Conservation (phyloP, 2,329 filamentous ascomycete species). For the Stromatinia cepivora region DNA sequence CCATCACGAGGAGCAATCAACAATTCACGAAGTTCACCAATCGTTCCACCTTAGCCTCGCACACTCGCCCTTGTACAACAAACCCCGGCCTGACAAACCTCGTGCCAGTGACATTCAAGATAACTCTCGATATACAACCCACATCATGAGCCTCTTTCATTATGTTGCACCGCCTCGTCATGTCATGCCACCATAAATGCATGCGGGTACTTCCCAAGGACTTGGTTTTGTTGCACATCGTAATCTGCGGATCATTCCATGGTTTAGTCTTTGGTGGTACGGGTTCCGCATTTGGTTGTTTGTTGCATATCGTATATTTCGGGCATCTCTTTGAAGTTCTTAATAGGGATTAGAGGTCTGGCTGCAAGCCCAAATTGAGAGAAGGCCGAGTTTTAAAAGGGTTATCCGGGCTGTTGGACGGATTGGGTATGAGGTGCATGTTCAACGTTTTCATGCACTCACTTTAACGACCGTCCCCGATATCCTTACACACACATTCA, state of each 20-base stretch:
- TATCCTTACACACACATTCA: not conserved
- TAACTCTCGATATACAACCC: not conserved
- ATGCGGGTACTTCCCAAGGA: not conserved
- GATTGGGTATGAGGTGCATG: not conserved
- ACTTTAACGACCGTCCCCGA: no score
- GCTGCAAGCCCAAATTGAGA: not conserved
- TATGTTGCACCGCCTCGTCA: not conserved
- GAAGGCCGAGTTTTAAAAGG: not conserved
- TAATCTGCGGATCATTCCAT: constrained; percentile 19
- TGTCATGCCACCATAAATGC: not conserved
- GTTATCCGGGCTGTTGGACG: not conserved
- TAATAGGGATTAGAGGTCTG: not conserved
- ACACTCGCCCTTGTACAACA: not conserved
- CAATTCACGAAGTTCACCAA: not conserved
- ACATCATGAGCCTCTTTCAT: not conserved
- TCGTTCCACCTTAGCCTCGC: not conserved
- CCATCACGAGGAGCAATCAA: not conserved
- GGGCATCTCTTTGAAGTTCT: not conserved
- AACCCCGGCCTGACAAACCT: not conserved
- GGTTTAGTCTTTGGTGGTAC: constrained; percentile 3
- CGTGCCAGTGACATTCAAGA: constrained; percentile 14
- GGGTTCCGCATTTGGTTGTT: not conserved
- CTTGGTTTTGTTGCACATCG: constrained; percentile 16
- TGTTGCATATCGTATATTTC: constrained; percentile 4
- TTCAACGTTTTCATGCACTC: not conserved